phyloP scores from a whole-genome alignment of 768 basidiomycete species.

The Holtermanniella nyarrowii region DNA sequence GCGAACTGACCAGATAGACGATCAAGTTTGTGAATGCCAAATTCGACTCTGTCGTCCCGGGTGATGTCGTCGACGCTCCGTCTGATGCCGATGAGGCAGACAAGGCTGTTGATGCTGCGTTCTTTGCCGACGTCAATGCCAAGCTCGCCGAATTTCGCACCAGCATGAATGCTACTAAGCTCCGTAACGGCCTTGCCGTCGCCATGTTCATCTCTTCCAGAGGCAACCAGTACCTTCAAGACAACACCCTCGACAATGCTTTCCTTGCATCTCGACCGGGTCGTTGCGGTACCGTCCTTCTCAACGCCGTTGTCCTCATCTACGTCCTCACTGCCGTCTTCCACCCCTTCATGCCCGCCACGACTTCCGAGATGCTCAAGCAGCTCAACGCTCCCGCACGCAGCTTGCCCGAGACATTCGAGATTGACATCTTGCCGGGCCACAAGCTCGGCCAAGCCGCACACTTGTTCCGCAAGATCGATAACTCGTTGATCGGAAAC shows the following conservation, averaged over 20 bases:
- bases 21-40: constrained; percentile 86
- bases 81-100: constrained; percentile 1
- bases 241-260: constrained; percentile 80
- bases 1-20: constrained; percentile 29
- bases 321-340: constrained; percentile 74
- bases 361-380: constrained; percentile 62
- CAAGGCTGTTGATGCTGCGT: constrained; percentile 49
- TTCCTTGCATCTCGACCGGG: constrained; percentile 68
- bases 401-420: constrained; percentile 57
- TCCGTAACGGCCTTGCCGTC: constrained; percentile 74
- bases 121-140: constrained; percentile 67
- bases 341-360: constrained; percentile 95
- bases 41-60: constrained; percentile 68
- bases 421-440: constrained; percentile 73
- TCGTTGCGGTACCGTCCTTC: constrained; percentile 81
- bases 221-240: constrained; percentile 91
- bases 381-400: constrained; percentile 88
- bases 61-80: constrained; percentile 49
- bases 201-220: constrained; percentile 81
- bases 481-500: constrained; percentile 56
- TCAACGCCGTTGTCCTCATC: constrained; percentile 83
- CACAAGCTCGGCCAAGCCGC: constrained; percentile 77
- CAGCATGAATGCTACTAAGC: constrained; percentile 82
- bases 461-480: constrained; percentile 88
- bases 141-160: constrained; percentile 69